These are phyloP conservation scores for Yarrowia sp. DNA, from an alignment of 805 yeast species.

Conservation along the genomic window DNA sequence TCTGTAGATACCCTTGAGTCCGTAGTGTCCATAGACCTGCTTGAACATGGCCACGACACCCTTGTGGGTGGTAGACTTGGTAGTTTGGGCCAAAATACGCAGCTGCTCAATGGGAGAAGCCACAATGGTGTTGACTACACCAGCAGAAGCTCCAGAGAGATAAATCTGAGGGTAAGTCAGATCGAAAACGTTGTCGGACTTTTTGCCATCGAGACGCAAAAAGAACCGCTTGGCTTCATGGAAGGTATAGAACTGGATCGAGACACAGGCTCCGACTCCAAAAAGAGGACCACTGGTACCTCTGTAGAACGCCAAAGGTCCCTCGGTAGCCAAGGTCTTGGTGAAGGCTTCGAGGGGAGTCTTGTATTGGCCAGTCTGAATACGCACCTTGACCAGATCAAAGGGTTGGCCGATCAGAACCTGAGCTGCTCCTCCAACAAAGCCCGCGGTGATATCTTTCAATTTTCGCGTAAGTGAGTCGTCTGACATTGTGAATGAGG, in stretches of 20 bases:
- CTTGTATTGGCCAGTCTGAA: constrained; percentile 70
- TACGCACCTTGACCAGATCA: constrained; percentile 72
- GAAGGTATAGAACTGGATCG: constrained; percentile 73
- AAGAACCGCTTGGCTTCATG: constrained; percentile 71
- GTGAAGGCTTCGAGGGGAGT: constrained; percentile 60
- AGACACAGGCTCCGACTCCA: constrained; percentile 74
- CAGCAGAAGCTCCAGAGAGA: constrained; percentile 69
- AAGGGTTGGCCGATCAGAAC: constrained; percentile 70
- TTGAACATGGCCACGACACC: constrained; percentile 44
- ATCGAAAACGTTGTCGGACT: constrained; percentile 41
- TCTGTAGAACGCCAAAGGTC: constrained; percentile 66
- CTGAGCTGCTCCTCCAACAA: constrained; percentile 63
- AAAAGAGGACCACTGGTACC: constrained; percentile 74
- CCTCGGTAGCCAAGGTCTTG: constrained; percentile 64
- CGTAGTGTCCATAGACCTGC: constrained; percentile 63
- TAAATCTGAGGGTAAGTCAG: constrained; percentile 64
- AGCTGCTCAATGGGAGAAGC: constrained; percentile 72
- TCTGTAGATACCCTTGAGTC: constrained; percentile 58
- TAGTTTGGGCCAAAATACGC: constrained; percentile 65
- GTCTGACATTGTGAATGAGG: constrained; percentile 18
- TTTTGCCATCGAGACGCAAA: constrained; percentile 48
- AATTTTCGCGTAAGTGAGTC: constrained; percentile 55
- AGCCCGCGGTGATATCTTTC: constrained; percentile 62
- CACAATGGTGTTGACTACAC: constrained; percentile 67
- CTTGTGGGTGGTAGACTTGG: constrained; percentile 41